Evolutionary conservation across 495 filamentous ascomycete genomes (phyloP).

Genomic region (Hypoxylon rickii): DNA sequence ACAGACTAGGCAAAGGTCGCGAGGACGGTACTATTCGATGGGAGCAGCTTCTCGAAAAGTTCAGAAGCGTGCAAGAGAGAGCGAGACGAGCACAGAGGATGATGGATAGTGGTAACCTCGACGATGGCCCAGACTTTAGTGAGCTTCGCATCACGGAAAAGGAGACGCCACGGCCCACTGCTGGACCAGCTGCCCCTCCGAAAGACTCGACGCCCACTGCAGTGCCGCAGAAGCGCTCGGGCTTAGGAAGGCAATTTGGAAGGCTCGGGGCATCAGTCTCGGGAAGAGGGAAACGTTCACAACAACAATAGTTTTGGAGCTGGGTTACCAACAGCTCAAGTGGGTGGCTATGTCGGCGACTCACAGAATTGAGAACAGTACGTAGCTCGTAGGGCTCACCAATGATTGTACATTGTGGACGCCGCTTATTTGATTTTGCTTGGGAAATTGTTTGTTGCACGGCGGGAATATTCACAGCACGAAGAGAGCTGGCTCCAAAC

Average conservation of each 20-base stretch:
- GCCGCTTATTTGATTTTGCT: conserved; percentile 16
- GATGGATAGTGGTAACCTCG: conserved; percentile 41
- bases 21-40: conserved; percentile 86
- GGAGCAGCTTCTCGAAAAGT: conserved; percentile 96
- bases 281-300: conserved; percentile 55
- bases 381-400: too few species aligned
- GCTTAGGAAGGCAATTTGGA: conserved; percentile 70
- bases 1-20: conserved; percentile 73
- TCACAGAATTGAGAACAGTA: too few species aligned
- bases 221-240: conserved; percentile 59
- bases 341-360: too few species aligned
- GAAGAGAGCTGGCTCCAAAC: conserved; percentile 5
- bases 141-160: conserved; percentile 53
- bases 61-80: conserved; percentile 84
- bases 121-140: conserved; percentile 44
- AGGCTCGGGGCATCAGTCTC: conserved; percentile 69
- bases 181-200: conserved; percentile 44
- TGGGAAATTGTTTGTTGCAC: conserved; percentile 8
- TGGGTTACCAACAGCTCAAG: neutral
- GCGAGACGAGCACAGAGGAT: conserved; percentile 57
- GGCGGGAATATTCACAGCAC: conserved; percentile 27
- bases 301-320: conserved; percentile 33
- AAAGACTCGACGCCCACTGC: conserved; percentile 47
- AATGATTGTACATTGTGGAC: neutral
- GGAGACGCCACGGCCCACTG: conserved; percentile 33